A percentile compares a stretch with the other conserved stretches of the same genome.
phyloP scores from a whole-genome alignment of 139 green algal species.

The Marvania coccoides region DNA sequence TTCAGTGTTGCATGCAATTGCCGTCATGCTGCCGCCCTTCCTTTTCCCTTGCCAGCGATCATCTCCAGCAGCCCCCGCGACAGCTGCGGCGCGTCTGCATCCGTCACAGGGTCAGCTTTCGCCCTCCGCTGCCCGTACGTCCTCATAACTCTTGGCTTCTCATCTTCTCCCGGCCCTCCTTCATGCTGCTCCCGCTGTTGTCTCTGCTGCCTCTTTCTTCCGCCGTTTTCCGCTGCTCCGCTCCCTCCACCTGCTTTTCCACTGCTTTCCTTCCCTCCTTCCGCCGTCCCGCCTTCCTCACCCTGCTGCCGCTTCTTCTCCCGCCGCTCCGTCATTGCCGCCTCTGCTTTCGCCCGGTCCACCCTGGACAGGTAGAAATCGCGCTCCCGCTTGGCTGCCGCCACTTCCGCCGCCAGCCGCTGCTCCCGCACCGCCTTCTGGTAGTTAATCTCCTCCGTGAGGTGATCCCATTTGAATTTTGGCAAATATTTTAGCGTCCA shows the following conservation, averaged over 20 bases:
- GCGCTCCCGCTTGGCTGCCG: conserved; percentile 78
- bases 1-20: not conserved
- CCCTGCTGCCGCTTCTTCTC: conserved; percentile 16
- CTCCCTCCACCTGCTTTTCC: not conserved
- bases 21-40: not conserved
- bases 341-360: conserved; percentile 49
- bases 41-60: conserved; percentile 29
- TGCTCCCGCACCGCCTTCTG: conserved; percentile 78
- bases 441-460: conserved; percentile 90
- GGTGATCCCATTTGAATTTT: conserved; percentile 94
- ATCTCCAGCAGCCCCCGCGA: conserved; percentile 44
- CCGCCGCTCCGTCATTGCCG: conserved; percentile 49
- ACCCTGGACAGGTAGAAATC: conserved; percentile 84
- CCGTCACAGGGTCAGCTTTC: conserved; percentile 49
- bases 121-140: conserved; percentile 45
- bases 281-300: not conserved
- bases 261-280: not conserved
- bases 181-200: not conserved
- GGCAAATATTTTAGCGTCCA: conserved; percentile 92
- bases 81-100: conserved; percentile 22
- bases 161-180: not conserved
- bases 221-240: not conserved
- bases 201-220: not conserved
- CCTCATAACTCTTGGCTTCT: conserved; percentile 15
- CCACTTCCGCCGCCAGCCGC: conserved; percentile 75